Base-by-base conservation (phyloP, 2,329 filamentous ascomycete species). In the Diaporthe sp. region DNA sequence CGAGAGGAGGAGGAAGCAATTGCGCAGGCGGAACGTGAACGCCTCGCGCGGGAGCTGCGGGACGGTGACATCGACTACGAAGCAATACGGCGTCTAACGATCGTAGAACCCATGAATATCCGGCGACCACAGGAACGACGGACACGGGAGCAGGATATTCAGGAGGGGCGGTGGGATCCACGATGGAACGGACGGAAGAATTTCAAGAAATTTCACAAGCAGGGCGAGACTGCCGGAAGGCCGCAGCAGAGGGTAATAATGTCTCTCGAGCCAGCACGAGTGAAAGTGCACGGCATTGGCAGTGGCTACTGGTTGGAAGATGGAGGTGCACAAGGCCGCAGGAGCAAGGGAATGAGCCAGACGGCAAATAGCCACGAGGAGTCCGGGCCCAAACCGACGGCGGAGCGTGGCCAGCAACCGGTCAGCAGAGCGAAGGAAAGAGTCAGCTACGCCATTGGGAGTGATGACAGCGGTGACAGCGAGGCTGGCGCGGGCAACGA, bases 131-230 rank as follows among this genome's bases (percentile, higher is more conserved):
- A 81, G 77, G 71, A 82, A 78, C 75, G 77, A 79, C 76, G 81
- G 27, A 78, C 78, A 7, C 83, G 88, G 25, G 90, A 92, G n/a
- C 84, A 86, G 73, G 88, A 89, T 27, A 81, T 87, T 58, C 86
- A 84, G 1, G 85, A 86, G 56, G 87, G 88, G 7, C 88, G 94
- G 53, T 98, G 96, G 96, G 91, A 98, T 77, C 92, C 94, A 0
- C 88, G 88, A 51, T 99, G 97, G 97, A 97, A 98, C 81, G 97
- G 96, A 0, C 89, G 96, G 56, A 96, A 95, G 83, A 98, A 99
- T 80, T 99, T 98, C 85, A 99, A 99, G 82, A 94, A 91, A 78
- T 99, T 99, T 80, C 88, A 88, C 30, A 88, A 87, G 71, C 87
- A 90, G 70, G 92, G 90, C 32, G 89, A 89, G 27, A 42, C 65